These are phyloP conservation scores for Rhodotorula sp. DNA, from an alignment of 1,284 basidiomycete genomes.

Conservation along the genomic window DNA sequence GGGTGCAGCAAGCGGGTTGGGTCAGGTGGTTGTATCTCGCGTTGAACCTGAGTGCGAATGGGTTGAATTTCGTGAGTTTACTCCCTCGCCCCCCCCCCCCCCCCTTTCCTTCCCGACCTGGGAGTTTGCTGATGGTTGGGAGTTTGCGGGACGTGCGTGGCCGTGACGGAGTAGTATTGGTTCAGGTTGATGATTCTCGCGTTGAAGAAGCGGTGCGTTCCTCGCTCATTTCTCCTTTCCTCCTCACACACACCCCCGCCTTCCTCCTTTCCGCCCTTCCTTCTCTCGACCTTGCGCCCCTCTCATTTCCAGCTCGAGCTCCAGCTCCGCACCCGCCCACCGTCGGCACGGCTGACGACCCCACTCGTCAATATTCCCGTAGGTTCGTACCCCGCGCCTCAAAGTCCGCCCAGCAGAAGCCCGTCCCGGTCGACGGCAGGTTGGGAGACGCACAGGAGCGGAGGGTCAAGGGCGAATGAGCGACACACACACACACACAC, in stretches of 20 bases:
- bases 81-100: constrained; percentile 23
- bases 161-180: too few species aligned
- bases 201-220: constrained; percentile 44
- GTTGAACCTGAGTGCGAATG: constrained; percentile 10
- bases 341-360: too few species aligned
- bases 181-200: constrained; percentile 49
- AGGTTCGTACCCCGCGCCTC: too few species aligned
- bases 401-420: neutral
- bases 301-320: too few species aligned
- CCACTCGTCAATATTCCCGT: too few species aligned
- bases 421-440: neutral
- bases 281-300: too few species aligned
- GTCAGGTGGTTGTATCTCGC: constrained; percentile 24
- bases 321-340: too few species aligned
- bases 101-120: constrained; percentile 34
- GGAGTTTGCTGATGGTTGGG: constrained; percentile 41
- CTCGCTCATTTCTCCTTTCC: neutral
- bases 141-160: too few species aligned
- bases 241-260: too few species aligned
- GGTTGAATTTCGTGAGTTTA: constrained; percentile 35
- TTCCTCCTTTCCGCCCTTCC: neutral
- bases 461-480: constrained; percentile 5
- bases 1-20: neutral
- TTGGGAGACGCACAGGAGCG: neutral
- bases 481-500: too few species aligned